Base-by-base conservation (phyloP, 345 rosid species). In the Bretschneidera sinensis region DNA sequence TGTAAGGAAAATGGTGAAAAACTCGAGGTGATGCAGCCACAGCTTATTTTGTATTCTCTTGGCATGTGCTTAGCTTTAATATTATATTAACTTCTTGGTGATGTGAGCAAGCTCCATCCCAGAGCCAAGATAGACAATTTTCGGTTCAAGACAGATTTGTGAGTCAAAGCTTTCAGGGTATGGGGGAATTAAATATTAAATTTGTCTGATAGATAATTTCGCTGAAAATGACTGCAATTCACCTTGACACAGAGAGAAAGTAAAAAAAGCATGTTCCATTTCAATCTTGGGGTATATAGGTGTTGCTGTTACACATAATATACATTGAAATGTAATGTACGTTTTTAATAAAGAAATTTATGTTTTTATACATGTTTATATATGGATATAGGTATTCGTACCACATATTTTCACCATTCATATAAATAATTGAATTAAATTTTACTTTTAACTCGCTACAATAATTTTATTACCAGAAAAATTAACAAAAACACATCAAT, bases 131-230 rank as follows among this genome's bases (percentile, higher is more conserved):
- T n/a, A n/a, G n/a, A n/a, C n/a, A n/a, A 33, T 68, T 62, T 70
- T 59, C 25, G 68, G 65, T 63, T 65, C 51, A 47, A n/a, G 56
- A 64, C 79, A 69, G 73, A 66, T 48, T 49, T 64, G 77, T 79
- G 79, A 78, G 83, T 78, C 86, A 76, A 78, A 69, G 56, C 28
- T 63, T 34, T 55, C 52, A 21, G 65, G 66, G 68, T 16, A 59
- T 5, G 45, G 45, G 65, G 60, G 49, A 57, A 63, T 20, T 75
- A 60, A 24, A 75, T 66, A 67, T 52, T 64, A 51, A n/a, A 21
- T 67, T 67, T 81, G 75, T 75, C 80, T 57, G 69, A 64, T 74
- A 74, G 72, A 66, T 76, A 59, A 61, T 64, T 71, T 67, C 33
- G 71, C 63, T 53, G 78, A 75, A 58, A 72, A 76, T n/a, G 78